These are phyloP conservation scores for Tricholoma sp. DNA, from an alignment of 768 basidiomycete species.

Conservation along the genomic window DNA sequence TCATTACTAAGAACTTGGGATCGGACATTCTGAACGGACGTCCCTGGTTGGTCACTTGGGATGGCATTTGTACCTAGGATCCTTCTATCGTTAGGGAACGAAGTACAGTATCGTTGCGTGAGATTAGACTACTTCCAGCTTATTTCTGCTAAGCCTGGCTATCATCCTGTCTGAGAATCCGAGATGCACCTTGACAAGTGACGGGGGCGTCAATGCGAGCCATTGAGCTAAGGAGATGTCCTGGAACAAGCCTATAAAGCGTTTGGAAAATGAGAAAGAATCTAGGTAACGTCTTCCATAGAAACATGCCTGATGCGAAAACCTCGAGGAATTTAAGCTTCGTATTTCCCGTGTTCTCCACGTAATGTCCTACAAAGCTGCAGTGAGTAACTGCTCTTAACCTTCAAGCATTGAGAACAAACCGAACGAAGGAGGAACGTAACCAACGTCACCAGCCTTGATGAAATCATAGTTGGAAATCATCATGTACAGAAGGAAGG, in stretches of 20 bases:
- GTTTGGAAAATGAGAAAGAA: slow-evolving; percentile 22
- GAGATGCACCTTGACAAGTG: slow-evolving; percentile 59
- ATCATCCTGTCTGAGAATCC: slow-evolving; percentile 47
- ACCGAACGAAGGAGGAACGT: slow-evolving; percentile 34
- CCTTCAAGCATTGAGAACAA: not conserved
- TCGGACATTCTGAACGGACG: too few species aligned
- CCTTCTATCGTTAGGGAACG: not conserved
- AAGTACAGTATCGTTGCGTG: not conserved
- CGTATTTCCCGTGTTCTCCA: slow-evolving; percentile 61
- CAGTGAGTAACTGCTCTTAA: not conserved
- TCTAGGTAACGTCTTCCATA: slow-evolving; percentile 1
- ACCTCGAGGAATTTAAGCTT: slow-evolving; percentile 58
- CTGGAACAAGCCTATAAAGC: slow-evolving; percentile 31
- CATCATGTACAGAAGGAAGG: not conserved
- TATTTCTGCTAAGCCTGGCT: slow-evolving; percentile 34
- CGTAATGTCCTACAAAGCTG: slow-evolving; percentile 37
- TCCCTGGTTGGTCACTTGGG: too few species aligned
- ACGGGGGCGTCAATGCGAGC: slow-evolving; percentile 56
- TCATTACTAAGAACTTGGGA: too few species aligned
- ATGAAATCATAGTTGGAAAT: not conserved
- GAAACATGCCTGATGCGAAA: slow-evolving; percentile 43
- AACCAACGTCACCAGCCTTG: slow-evolving; percentile 35
- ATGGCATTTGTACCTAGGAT: not conserved
- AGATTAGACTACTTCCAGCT: not conserved
- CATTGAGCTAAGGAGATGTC: slow-evolving; percentile 57